A percentile compares a stretch with the other conserved stretches of the same genome.
Evolutionary conservation across 2,329 filamentous ascomycete genomes (phyloP).

Genomic region (Ramichloridium luteum): DNA sequence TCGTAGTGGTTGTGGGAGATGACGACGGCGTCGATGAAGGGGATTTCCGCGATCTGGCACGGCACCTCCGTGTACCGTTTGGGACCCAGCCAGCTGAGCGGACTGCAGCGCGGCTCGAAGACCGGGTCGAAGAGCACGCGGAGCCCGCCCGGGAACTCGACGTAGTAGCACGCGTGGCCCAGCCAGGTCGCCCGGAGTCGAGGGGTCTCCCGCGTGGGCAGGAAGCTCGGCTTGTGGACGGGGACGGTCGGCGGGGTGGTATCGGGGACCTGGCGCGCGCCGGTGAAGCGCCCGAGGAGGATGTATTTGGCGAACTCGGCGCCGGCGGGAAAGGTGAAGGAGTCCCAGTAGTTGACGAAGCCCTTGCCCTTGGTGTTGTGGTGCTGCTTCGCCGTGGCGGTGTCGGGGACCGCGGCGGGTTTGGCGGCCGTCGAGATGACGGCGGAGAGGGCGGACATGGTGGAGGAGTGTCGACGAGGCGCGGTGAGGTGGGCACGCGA

Average conservation of each 20-base stretch:
- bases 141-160: constrained; percentile 77
- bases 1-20: constrained; percentile 93
- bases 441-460: constrained; percentile 29
- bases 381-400: constrained; percentile 36
- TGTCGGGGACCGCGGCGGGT: constrained; percentile 30
- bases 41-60: constrained; percentile 66
- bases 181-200: constrained; percentile 82
- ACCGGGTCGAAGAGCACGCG: constrained; percentile 89
- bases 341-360: constrained; percentile 47
- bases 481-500: no score
- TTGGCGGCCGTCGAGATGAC: constrained; percentile 29
- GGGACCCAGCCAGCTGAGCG: constrained; percentile 56
- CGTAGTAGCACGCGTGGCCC: constrained; percentile 85
- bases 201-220: constrained; percentile 43
- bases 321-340: constrained; percentile 31
- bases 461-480: no score
- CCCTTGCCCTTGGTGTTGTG: constrained; percentile 42
- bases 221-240: constrained; percentile 55
- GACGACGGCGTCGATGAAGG: constrained; percentile 58
- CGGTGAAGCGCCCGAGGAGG: constrained; percentile 35
- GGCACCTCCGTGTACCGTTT: constrained; percentile 68
- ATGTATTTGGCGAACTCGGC: constrained; percentile 28
- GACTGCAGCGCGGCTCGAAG: constrained; percentile 77
- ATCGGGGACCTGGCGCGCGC: constrained; percentile 43
- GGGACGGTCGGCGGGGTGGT: constrained; percentile 53